These are phyloP conservation scores for Lotus japonicus DNA, from an alignment of 306 rosid species.

Conservation along the genomic window DNA sequence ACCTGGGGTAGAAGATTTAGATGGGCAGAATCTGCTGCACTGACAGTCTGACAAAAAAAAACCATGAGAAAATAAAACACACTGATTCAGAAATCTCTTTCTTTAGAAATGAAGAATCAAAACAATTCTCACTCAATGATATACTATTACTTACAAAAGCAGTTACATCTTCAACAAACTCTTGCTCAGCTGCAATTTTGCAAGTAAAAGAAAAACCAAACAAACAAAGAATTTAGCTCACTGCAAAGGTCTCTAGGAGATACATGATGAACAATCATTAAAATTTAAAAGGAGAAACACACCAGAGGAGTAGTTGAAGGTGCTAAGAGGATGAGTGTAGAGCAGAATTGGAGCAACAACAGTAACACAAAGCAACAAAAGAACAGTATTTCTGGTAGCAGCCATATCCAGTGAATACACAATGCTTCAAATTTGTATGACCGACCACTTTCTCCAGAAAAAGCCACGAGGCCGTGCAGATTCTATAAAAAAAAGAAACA, in stretches of 20 bases:
- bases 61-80: neutral
- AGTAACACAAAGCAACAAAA: constrained; percentile 51
- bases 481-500: no score
- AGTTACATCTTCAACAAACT: constrained; percentile 43
- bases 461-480: no score
- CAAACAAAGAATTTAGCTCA: neutral
- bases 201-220: neutral
- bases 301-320: constrained; percentile 47
- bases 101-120: neutral
- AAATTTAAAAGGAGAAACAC: no score
- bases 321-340: constrained; percentile 64
- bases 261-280: no score
- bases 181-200: constrained; percentile 43
- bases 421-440: neutral
- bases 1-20: constrained; percentile 73
- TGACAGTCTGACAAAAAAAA: constrained; percentile 33
- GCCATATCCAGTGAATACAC: constrained; percentile 26
- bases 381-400: constrained; percentile 52
- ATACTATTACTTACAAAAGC: constrained; percentile 52
- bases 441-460: neutral
- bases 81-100: constrained; percentile 3
- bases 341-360: constrained; percentile 76
- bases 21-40: constrained; percentile 41
- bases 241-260: neutral
- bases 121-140: neutral